phyloP scores from a whole-genome alignment of 345 rosid species.

The Citrus maxima region DNA sequence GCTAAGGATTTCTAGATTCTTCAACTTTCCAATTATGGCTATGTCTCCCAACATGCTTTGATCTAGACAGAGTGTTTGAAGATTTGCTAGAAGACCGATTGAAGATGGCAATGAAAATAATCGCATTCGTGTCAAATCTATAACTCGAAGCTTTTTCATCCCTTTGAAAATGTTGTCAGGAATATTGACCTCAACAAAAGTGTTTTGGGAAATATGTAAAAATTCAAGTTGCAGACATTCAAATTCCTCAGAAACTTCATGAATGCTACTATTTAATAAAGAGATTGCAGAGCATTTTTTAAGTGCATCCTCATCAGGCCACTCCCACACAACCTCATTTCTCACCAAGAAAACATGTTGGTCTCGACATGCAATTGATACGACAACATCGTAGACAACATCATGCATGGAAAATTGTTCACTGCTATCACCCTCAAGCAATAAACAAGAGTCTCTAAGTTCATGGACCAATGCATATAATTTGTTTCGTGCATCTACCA shows the following conservation, averaged over 20 bases:
- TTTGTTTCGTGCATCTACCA: slow-evolving; percentile 4
- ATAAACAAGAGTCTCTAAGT: slow-evolving; percentile 15
- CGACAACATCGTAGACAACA: neutral
- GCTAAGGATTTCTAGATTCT: too few species aligned
- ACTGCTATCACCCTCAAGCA: neutral
- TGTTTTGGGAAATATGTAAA: too few species aligned
- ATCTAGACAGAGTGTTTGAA: neutral
- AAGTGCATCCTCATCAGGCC: neutral
- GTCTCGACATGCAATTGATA: slow-evolving; percentile 8
- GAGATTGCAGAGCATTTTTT: too few species aligned
- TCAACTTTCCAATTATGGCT: too few species aligned
- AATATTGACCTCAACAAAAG: too few species aligned
- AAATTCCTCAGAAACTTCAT: too few species aligned
- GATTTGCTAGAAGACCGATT: too few species aligned
- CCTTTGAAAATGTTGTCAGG: too few species aligned
- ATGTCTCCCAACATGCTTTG: neutral
- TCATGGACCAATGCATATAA: neutral
- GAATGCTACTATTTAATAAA: too few species aligned
- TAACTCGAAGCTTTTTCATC: too few species aligned
- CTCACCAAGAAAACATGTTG: neutral
- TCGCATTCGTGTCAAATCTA: neutral
- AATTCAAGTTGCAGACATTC: too few species aligned
- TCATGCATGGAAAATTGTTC: slow-evolving; percentile 5
- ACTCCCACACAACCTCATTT: neutral
- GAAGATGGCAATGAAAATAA: neutral